Percentiles rank a stretch among this genome's conserved stretches.
Evolutionary conservation across 257 asterid genomes (phyloP).

Genomic region (Schizonepeta tenuifolia): DNA sequence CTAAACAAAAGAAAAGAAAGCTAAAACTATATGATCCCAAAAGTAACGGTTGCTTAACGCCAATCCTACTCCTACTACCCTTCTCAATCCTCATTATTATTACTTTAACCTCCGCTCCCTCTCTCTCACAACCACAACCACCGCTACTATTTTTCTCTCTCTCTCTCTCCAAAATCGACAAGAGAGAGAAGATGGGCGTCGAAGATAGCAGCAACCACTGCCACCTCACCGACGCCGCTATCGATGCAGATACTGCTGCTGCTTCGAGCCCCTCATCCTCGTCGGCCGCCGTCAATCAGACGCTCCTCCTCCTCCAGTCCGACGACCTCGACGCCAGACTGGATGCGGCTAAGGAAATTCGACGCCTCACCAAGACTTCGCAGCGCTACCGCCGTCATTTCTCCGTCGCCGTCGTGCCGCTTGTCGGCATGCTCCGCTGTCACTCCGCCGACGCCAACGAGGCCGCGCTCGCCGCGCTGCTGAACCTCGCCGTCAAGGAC

Average conservation of each 20-base stretch:
- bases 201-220: constrained; percentile 30
- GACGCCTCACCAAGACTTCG: constrained; percentile 86
- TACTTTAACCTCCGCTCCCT: constrained; percentile 15
- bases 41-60: constrained; percentile 60
- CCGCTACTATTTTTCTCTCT: constrained; percentile 30
- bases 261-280: constrained; percentile 38
- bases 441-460: constrained; percentile 56
- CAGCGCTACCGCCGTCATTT: constrained; percentile 85
- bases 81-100: background rate
- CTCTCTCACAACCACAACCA: background rate
- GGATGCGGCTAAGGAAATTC: constrained; percentile 79
- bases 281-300: constrained; percentile 48
- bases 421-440: constrained; percentile 70
- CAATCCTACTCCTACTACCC: constrained; percentile 44
- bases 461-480: constrained; percentile 80
- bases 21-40: background rate
- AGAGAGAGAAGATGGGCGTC: constrained; percentile 39
- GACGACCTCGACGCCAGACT: constrained; percentile 48
- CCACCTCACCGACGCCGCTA: constrained; percentile 24
- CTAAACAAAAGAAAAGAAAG: background rate
- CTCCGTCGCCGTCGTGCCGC: constrained; percentile 63
- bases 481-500: constrained; percentile 83
- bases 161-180: constrained; percentile 27
- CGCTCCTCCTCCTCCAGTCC: constrained; percentile 60
- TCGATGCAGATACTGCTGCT: constrained; percentile 40